Conservation (phyloP, 2,329 filamentous ascomycete species). For the Emergomyces pasteurianus region DNA sequence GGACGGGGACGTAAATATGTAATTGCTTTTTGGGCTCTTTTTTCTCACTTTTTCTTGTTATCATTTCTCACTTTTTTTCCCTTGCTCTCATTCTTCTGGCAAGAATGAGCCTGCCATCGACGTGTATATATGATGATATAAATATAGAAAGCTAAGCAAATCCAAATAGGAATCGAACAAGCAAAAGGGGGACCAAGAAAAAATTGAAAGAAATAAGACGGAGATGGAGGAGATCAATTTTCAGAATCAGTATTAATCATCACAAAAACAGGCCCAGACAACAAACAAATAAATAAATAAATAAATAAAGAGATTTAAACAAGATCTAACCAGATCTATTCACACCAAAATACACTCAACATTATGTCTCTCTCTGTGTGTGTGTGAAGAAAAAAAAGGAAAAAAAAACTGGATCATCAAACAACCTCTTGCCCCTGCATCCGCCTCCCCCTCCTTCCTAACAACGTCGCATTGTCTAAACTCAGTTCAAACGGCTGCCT, state of each 20-base stretch:
- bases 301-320: not conserved
- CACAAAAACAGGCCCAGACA: not conserved
- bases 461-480: constrained; percentile 76
- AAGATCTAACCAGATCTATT: constrained; percentile 1
- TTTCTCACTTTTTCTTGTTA: not conserved
- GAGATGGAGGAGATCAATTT: too few species aligned
- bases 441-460: constrained; percentile 54
- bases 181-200: not conserved
- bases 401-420: constrained; percentile 7
- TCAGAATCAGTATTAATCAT: not conserved
- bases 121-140: not conserved
- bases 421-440: constrained; percentile 21
- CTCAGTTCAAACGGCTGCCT: constrained; percentile 85
- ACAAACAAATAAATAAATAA: too few species aligned
- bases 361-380: too few species aligned
- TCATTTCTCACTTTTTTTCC: not conserved
- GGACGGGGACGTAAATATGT: not conserved
- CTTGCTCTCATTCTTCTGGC: not conserved
- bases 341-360: not conserved
- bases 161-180: not conserved
- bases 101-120: not conserved
- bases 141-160: not conserved
- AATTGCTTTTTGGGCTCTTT: too few species aligned
- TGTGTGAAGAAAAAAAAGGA: not conserved
- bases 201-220: not conserved